Percentiles rank a stretch among this genome's conserved stretches.
phyloP scores from a whole-genome alignment of 1,139 yeast genomes.

The Scheffersomyces parashehatae region DNA sequence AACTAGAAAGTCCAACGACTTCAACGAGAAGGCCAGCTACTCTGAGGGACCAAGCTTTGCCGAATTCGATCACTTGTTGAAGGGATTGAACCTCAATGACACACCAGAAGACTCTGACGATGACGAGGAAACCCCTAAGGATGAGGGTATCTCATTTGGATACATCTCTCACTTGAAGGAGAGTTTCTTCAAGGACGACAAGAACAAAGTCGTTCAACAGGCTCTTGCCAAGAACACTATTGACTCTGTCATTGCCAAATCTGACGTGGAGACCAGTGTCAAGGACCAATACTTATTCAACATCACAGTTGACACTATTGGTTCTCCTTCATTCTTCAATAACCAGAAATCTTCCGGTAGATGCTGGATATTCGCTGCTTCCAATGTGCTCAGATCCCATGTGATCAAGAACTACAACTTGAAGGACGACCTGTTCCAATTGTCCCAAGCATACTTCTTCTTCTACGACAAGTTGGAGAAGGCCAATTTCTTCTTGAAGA shows the following conservation, averaged over 20 bases:
- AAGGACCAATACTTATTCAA: slow-evolving; percentile 57
- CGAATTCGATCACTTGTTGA: slow-evolving; percentile 3
- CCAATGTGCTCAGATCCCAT: slow-evolving; percentile 65
- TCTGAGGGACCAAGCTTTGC: not conserved
- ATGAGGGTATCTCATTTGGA: slow-evolving; percentile 27
- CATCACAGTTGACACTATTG: slow-evolving; percentile 60
- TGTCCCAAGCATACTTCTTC: slow-evolving; percentile 72
- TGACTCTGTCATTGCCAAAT: slow-evolving; percentile 43
- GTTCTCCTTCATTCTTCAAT: slow-evolving; percentile 60
- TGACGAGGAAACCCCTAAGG: not conserved
- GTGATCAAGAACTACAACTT: slow-evolving; percentile 64
- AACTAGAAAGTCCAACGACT: not conserved
- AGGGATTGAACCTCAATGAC: slow-evolving; percentile 12
- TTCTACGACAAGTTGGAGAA: slow-evolving; percentile 76
- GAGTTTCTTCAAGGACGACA: slow-evolving; percentile 49
- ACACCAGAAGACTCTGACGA: not conserved
- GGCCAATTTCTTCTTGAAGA: slow-evolving; percentile 75
- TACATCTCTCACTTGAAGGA: slow-evolving; percentile 52
- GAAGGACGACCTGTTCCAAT: slow-evolving; percentile 59
- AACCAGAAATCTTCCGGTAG: slow-evolving; percentile 76
- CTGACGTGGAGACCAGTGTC: slow-evolving; percentile 19
- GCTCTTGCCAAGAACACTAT: slow-evolving; percentile 57
- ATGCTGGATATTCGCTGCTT: slow-evolving; percentile 87
- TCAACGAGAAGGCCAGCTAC: slow-evolving; percentile 14
- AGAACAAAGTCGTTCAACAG: slow-evolving; percentile 59